Percentiles rank a stretch among this genome's conserved stretches.
Conservation (phyloP, 768 basidiomycete genomes). For the Trametes villosa region DNA sequence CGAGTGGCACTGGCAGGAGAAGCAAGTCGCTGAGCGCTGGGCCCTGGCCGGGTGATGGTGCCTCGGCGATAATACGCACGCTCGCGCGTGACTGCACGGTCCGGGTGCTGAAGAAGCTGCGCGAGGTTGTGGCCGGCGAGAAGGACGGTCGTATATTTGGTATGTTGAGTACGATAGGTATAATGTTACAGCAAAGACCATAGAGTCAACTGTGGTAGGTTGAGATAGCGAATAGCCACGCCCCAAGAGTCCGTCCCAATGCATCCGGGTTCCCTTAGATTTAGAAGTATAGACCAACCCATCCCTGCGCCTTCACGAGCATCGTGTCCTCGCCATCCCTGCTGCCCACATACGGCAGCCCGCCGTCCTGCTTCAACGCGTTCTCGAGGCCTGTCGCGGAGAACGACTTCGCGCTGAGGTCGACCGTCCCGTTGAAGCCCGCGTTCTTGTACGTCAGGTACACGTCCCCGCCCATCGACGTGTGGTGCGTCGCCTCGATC, state of each 20-base stretch:
- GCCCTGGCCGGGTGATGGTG: too few species aligned
- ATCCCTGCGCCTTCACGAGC: slow-evolving; percentile 29
- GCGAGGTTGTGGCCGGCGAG: neutral
- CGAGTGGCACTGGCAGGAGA: too few species aligned
- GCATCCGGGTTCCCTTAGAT: neutral
- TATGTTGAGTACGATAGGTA: too few species aligned
- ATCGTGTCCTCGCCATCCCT: slow-evolving; percentile 36
- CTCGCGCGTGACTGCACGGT: too few species aligned
- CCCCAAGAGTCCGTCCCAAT: too few species aligned
- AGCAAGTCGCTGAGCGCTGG: too few species aligned
- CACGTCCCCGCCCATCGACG: slow-evolving; percentile 55
- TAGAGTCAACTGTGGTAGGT: too few species aligned
- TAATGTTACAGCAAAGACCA: too few species aligned
- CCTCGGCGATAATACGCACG: too few species aligned
- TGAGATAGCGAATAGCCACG: too few species aligned
- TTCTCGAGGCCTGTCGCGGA: slow-evolving; percentile 29
- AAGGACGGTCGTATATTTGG: too few species aligned
- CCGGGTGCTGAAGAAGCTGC: too few species aligned
- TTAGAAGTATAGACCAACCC: slow-evolving; percentile 38
- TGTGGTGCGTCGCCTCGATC: slow-evolving; percentile 52
- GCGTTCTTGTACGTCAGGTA: slow-evolving; percentile 59
- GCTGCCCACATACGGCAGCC: slow-evolving; percentile 35
- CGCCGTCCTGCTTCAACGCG: slow-evolving; percentile 23
- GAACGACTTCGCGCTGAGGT: slow-evolving; percentile 47
- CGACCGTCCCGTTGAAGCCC: slow-evolving; percentile 52